phyloP scores from a whole-genome alignment of 176 grass and related monocot species.

The Coix lacrymajobi region DNA sequence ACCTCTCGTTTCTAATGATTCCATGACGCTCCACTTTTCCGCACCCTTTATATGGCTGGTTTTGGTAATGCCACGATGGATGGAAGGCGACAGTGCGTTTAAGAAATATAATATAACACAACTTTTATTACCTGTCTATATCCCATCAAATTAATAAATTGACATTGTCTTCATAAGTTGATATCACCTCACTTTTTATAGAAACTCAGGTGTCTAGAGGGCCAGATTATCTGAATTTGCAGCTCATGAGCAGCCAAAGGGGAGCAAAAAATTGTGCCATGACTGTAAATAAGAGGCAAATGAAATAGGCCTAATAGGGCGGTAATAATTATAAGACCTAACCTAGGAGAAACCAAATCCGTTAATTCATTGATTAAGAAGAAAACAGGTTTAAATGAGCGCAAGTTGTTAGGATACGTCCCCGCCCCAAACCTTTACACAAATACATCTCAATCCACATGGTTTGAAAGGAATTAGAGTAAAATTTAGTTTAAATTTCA shows the following conservation, averaged over 20 bases:
- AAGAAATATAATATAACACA: neutral
- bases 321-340: too few species aligned
- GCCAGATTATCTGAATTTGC: neutral
- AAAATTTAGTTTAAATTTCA: too few species aligned
- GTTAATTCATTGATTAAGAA: neutral
- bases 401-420: too few species aligned
- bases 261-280: neutral
- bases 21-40: neutral
- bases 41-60: neutral
- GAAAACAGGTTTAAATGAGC: neutral
- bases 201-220: neutral
- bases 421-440: too few species aligned
- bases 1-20: neutral
- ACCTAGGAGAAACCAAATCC: too few species aligned
- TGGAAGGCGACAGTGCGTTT: neutral
- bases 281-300: neutral
- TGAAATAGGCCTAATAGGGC: neutral
- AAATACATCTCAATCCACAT: too few species aligned
- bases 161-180: neutral
- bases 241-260: neutral
- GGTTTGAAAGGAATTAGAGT: too few species aligned
- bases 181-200: neutral
- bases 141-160: constrained; percentile 2
- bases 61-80: constrained; percentile 2
- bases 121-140: neutral